These are phyloP conservation scores for Viola pubescens DNA, from an alignment of 441 rosid species.

Conservation along the genomic window DNA sequence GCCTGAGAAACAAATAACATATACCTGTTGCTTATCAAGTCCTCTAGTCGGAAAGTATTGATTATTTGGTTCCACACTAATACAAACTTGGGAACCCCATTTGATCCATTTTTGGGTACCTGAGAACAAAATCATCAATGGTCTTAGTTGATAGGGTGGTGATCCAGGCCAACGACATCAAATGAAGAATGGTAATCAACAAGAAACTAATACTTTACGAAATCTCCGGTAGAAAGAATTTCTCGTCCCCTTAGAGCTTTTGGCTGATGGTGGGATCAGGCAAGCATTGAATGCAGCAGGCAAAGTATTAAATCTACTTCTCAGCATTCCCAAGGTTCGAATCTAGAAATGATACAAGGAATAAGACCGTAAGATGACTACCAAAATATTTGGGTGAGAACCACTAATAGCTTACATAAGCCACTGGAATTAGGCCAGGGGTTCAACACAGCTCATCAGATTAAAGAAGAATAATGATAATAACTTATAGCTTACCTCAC, in stretches of 20 bases:
- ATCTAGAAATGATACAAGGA: conserved; percentile 43
- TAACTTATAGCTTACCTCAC: conserved; percentile 56
- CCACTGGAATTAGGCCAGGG: too few species aligned
- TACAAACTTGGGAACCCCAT: conserved; percentile 68
- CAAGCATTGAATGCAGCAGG: conserved; percentile 79
- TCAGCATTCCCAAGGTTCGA: conserved; percentile 95
- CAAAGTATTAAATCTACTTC: conserved; percentile 86
- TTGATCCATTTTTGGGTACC: conserved; percentile 43
- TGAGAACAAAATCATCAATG: conserved; percentile 21
- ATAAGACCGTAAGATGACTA: not conserved
- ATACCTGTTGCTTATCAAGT: conserved; percentile 90
- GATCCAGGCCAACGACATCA: not conserved
- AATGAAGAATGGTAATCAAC: conserved; percentile 6
- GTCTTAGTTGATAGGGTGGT: conserved; percentile 1
- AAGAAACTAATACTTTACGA: conserved; percentile 43
- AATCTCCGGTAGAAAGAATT: conserved; percentile 39
- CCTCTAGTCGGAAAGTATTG: conserved; percentile 63
- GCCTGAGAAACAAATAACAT: conserved; percentile 12
- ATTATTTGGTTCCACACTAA: conserved; percentile 93
- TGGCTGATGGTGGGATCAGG: conserved; percentile 62
- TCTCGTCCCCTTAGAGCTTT: conserved; percentile 34
- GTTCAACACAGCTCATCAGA: too few species aligned
- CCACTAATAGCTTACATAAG: not conserved
- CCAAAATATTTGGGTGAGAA: not conserved
- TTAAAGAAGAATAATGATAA: too few species aligned